These are phyloP conservation scores for Goffeauzyma gilvescens DNA, from an alignment of 768 basidiomycete genomes.

Conservation along the genomic window DNA sequence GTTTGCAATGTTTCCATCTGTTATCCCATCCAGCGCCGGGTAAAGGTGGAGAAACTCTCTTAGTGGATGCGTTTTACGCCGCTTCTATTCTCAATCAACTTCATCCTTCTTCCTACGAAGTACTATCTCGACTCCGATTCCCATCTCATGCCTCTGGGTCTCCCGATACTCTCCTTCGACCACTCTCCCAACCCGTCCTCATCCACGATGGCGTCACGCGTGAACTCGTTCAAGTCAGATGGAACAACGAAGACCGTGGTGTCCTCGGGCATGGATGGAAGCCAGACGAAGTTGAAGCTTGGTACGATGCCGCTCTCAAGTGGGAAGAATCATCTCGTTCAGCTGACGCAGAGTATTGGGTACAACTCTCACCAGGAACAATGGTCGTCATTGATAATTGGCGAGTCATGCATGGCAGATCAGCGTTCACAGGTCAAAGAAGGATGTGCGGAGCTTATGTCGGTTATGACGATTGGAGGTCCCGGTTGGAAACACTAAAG, in stretches of 20 bases:
- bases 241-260: constrained; percentile 89
- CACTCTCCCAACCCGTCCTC: constrained; percentile 49
- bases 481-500: constrained; percentile 39
- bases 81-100: constrained; percentile 58
- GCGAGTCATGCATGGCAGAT: constrained; percentile 84
- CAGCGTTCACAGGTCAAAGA: constrained; percentile 65
- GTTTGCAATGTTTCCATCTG: constrained; percentile 89
- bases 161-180: constrained; percentile 33
- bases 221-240: constrained; percentile 57
- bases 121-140: constrained; percentile 50
- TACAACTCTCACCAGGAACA: constrained; percentile 69
- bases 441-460: constrained; percentile 94
- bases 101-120: constrained; percentile 49
- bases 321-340: constrained; percentile 63
- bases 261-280: constrained; percentile 41
- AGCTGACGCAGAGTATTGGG: constrained; percentile 76
- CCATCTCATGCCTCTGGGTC: constrained; percentile 83
- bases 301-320: constrained; percentile 64
- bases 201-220: constrained; percentile 44
- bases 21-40: constrained; percentile 50
- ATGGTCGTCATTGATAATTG: constrained; percentile 82
- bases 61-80: constrained; percentile 87
- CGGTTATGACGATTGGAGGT: constrained; percentile 71
- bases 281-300: constrained; percentile 49
- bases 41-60: constrained; percentile 66